These are phyloP conservation scores for Termitomyces heimii DNA, from an alignment of 768 basidiomycete genomes.

Conservation along the genomic window DNA sequence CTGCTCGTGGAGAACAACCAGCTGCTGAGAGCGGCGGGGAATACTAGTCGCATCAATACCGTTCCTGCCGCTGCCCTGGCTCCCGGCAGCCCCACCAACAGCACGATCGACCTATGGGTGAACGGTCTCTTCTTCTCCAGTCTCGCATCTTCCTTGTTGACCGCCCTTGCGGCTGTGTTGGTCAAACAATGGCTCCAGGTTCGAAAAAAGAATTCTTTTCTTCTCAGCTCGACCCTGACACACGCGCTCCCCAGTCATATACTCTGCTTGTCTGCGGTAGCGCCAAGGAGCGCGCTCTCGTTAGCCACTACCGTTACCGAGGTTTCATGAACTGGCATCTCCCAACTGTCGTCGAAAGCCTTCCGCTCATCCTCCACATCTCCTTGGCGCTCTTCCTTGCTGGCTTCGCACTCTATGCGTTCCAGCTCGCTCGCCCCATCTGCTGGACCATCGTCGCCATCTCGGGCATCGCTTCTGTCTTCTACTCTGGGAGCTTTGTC, in stretches of 20 bases:
- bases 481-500: not conserved
- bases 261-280: not conserved
- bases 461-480: not conserved
- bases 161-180: not conserved
- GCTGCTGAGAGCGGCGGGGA: not conserved
- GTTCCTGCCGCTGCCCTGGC: not conserved
- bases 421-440: not conserved
- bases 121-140: not conserved
- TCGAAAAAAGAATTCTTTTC: not conserved
- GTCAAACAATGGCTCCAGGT: not conserved
- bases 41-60: not conserved
- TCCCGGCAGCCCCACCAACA: not conserved
- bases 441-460: not conserved
- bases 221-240: not conserved
- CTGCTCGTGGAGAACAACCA: not conserved
- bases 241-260: not conserved
- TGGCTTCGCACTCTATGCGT: not conserved
- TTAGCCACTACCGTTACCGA: not conserved
- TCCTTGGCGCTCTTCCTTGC: not conserved
- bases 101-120: not conserved
- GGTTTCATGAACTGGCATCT: not conserved
- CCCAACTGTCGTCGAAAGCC: not conserved
- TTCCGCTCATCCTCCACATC: not conserved
- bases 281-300: not conserved
- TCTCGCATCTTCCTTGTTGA: not conserved